A percentile compares a stretch with the other conserved stretches of the same genome.
These are phyloP conservation scores for Xylaria venustula DNA, from an alignment of 495 filamentous ascomycete species.

Conservation along the genomic window DNA sequence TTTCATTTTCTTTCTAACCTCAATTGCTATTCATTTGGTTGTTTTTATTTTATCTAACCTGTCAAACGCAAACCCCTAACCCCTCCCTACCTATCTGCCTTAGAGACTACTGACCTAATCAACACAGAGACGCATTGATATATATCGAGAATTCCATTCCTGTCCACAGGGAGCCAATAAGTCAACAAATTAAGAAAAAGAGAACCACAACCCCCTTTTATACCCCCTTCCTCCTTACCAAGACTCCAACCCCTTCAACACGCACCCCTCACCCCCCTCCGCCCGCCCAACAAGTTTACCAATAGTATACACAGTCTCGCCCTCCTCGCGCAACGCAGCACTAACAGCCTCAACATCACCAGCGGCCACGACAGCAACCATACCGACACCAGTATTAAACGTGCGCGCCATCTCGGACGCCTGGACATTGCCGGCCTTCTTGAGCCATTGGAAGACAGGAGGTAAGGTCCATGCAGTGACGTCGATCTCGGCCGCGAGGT, in stretches of 20 bases:
- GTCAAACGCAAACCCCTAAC: too few relatives aligned
- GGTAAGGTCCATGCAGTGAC: conserved; percentile 69
- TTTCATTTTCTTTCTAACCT: too few relatives aligned
- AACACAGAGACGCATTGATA: too few relatives aligned
- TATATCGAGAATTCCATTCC: too few relatives aligned
- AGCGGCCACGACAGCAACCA: conserved; percentile 76
- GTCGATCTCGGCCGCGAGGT: conserved; percentile 75
- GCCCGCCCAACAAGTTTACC: conserved; percentile 61
- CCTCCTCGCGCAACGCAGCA: conserved; percentile 54
- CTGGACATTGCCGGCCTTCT: conserved; percentile 68
- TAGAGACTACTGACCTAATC: too few relatives aligned
- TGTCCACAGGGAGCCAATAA: too few relatives aligned
- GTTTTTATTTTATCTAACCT: too few relatives aligned
- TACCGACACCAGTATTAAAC: conserved; percentile 94
- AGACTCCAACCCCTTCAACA: conserved; percentile 64
- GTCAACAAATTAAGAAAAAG: too few relatives aligned
- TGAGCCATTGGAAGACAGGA: conserved; percentile 80
- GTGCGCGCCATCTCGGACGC: conserved; percentile 77
- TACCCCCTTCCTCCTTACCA: conserved; percentile 50
- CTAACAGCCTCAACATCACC: conserved; percentile 54
- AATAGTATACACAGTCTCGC: conserved; percentile 76
- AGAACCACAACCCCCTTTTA: too few relatives aligned
- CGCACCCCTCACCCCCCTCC: conserved; percentile 60
- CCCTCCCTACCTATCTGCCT: too few relatives aligned
- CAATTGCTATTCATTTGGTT: too few relatives aligned